Percentiles rank a stretch among this genome's conserved stretches.
Evolutionary conservation across 306 rosid species (phyloP).

Genomic region (Arachis hypogaea): DNA sequence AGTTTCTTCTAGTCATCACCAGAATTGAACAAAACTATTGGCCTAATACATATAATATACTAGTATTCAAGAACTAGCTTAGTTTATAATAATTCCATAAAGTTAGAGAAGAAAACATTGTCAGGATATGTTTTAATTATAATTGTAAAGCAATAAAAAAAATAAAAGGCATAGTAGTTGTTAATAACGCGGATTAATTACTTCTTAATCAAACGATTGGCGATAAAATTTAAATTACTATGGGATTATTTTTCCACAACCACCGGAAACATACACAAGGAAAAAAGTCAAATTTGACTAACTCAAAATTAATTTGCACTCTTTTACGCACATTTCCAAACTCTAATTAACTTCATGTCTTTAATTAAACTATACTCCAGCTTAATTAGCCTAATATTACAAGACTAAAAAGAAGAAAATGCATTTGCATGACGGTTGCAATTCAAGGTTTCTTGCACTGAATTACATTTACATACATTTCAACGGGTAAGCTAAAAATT

Average conservation of each 20-base stretch:
- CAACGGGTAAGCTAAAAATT: conserved; percentile 21
- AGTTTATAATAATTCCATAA: neutral
- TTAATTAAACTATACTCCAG: conserved; percentile 1
- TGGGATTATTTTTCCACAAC: conserved; percentile 40
- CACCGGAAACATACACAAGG: conserved; percentile 22
- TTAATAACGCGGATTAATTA: conserved; percentile 22
- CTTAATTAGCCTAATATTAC: conserved; percentile 8
- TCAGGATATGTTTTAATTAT: neutral
- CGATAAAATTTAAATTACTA: neutral
- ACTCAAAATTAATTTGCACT: conserved; percentile 29
- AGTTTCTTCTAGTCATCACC: conserved; percentile 37
- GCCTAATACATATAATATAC: neutral
- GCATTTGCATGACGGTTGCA: neutral
- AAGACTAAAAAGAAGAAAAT: conserved; percentile 25
- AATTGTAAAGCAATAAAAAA: neutral
- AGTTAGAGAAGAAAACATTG: neutral
- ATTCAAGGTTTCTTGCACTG: conserved; percentile 29
- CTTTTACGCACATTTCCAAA: conserved; percentile 15
- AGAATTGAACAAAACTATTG: conserved; percentile 15
- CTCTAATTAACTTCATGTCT: neutral
- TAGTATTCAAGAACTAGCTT: neutral
- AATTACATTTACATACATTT: conserved; percentile 20
- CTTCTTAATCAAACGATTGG: conserved; percentile 34
- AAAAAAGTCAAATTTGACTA: conserved; percentile 35
- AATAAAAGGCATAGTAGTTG: neutral